phyloP scores from a whole-genome alignment of 495 filamentous ascomycete species.

The Neurospora sublineolata region DNA sequence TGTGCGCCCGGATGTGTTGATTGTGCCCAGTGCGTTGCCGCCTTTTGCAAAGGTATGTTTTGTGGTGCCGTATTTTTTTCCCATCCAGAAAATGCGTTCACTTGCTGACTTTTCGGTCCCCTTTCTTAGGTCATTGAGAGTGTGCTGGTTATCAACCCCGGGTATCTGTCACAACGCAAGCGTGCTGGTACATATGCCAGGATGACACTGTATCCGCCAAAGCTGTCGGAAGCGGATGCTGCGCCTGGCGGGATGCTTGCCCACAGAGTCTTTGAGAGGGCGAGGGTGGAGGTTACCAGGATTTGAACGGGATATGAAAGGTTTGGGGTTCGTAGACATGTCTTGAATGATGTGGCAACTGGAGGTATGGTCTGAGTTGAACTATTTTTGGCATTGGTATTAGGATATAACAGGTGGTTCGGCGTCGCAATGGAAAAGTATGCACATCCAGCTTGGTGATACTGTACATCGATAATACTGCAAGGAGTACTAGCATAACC shows the following conservation, averaged over 20 bases:
- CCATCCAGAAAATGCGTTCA: neutral
- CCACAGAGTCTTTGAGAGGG: slow-evolving; percentile 69
- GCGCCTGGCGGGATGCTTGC: slow-evolving; percentile 42
- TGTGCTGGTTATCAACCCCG: slow-evolving; percentile 79
- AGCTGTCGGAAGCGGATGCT: slow-evolving; percentile 46
- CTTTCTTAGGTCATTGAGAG: slow-evolving; percentile 62
- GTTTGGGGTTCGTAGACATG: neutral
- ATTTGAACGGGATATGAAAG: slow-evolving; percentile 37
- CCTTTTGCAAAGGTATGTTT: slow-evolving; percentile 73
- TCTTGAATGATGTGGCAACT: neutral
- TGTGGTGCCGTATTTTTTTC: neutral
- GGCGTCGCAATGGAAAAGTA: neutral
- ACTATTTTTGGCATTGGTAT: neutral
- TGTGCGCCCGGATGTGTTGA: slow-evolving; percentile 70
- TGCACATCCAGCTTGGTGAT: neutral
- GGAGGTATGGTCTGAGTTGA: neutral
- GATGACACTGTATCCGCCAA: slow-evolving; percentile 56
- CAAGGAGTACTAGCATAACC: neutral
- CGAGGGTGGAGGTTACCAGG: slow-evolving; percentile 72
- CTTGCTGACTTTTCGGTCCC: slow-evolving; percentile 5
- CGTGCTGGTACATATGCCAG: slow-evolving; percentile 72
- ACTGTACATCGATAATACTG: neutral
- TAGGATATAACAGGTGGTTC: neutral
- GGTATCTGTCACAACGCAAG: slow-evolving; percentile 69
- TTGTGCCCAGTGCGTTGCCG: slow-evolving; percentile 71